Percentiles rank a stretch among this genome's conserved stretches.
These are phyloP conservation scores for Fomitopsis pinicola DNA, from an alignment of 1,284 basidiomycete species.

Conservation along the genomic window DNA sequence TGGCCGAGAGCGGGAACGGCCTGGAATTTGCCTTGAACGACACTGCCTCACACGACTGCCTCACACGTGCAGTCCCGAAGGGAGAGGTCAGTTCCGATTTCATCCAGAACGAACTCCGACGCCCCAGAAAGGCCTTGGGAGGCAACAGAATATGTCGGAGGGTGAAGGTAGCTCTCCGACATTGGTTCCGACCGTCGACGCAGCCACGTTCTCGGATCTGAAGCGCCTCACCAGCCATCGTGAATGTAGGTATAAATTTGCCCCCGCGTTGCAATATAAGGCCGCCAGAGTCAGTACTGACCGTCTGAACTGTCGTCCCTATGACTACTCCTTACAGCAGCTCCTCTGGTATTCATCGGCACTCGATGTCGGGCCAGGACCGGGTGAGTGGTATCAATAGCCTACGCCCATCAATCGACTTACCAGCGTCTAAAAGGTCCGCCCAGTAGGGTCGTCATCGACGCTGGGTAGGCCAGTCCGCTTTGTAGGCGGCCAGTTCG, in stretches of 20 bases:
- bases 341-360: not conserved
- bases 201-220: not conserved
- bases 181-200: not conserved
- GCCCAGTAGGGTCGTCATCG: not conserved
- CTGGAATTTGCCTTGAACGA: no score
- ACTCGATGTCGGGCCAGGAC: not conserved
- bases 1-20: no score
- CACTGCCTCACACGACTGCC: no score
- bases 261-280: not conserved
- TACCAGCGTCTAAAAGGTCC: not conserved
- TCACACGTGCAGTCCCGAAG: no score
- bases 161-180: not conserved
- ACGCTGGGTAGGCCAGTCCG: slow-evolving; percentile 1
- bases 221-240: not conserved
- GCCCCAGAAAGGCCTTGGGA: not conserved
- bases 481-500: slow-evolving; percentile 7
- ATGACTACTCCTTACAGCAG: not conserved
- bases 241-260: not conserved
- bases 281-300: not conserved
- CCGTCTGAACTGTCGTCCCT: not conserved
- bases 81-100: no score
- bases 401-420: not conserved
- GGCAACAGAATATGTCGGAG: not conserved
- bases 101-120: not conserved
- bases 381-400: not conserved